Evolutionary conservation across 1,139 yeast genomes (phyloP), one percentile per base, ranked within the genome.

Genomic region (Schizosaccharomyces versatilis): DNA sequence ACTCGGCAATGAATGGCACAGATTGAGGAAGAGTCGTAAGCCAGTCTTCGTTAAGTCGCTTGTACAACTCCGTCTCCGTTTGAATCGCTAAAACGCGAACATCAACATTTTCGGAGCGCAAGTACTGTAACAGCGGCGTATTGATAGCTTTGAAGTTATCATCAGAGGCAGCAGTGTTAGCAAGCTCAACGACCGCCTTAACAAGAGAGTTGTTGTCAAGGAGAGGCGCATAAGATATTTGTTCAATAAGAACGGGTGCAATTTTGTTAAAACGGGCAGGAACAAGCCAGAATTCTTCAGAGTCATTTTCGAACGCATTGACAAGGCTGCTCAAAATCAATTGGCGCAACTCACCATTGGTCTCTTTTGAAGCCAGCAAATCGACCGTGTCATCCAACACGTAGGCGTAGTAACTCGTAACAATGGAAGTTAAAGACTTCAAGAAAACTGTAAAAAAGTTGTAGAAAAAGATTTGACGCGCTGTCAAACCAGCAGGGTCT

Each of bases 21-120:
- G 90, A 75, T 64, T 90, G 95, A 36, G 98, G 98, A 64, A 90
- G 74, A 72, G 84, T 75, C 42, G 81, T 71, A 60, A 90, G 76
- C 98, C 98, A 90, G 66, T 81, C 86, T 64, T 90, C 97, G 54
- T 97, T 97, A 65, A 86, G 80, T 71, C 84, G 84, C 61, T 84
- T 84, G 75, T 86, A 90, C 47, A 90, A 78, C 36, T 79, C 73
- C 68, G 84, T 84, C 68, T 88, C 75, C 1, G 84, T 73, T 65
- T 81, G 78, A 55, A 85, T 76, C 38, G 95, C 79, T 72, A 58
- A 49, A 41, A 60, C 57, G 52, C 61, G 57, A 41, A 58, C 59
- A 24, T 54, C 57, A 6, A 61, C 52, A 42, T 56, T 58, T 15
- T 44, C 55, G 15, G 55, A 72, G 64, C 72, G 75, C 76, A 81